phyloP scores from a whole-genome alignment of 768 basidiomycete species.

The Agaricus sinodeliciosus region DNA sequence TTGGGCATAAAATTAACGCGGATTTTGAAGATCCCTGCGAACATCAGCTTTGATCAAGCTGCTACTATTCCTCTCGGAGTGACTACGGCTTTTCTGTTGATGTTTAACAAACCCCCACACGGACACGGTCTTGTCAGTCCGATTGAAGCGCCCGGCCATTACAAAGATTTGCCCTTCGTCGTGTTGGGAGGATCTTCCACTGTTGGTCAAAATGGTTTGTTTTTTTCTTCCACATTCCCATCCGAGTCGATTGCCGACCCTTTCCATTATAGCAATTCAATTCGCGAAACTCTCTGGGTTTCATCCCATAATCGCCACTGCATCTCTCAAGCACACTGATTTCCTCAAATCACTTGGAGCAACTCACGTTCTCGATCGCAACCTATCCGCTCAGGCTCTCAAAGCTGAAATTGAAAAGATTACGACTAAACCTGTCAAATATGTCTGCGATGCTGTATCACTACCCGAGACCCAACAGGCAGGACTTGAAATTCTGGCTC shows the following conservation, averaged over 20 bases:
- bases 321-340: slow-evolving; percentile 23
- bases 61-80: slow-evolving; percentile 33
- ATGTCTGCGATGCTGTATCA: slow-evolving; percentile 24
- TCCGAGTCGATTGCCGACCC: background rate
- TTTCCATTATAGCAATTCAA: slow-evolving; percentile 22
- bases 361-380: slow-evolving; percentile 31
- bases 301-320: slow-evolving; percentile 33
- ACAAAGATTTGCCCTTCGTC: slow-evolving; percentile 24
- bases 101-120: slow-evolving; percentile 22
- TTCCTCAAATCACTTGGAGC: slow-evolving; percentile 31
- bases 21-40: slow-evolving; percentile 25
- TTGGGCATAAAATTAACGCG: background rate
- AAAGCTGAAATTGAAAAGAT: slow-evolving; percentile 16
- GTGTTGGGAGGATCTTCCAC: slow-evolving; percentile 23
- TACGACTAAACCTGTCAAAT: slow-evolving; percentile 15
- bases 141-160: slow-evolving; percentile 19
- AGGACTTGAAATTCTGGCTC: slow-evolving; percentile 22
- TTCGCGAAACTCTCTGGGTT: slow-evolving; percentile 29
- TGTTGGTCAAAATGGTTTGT: slow-evolving; percentile 22
- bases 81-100: slow-evolving; percentile 28
- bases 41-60: slow-evolving; percentile 32
- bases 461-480: slow-evolving; percentile 16
- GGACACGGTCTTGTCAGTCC: slow-evolving; percentile 22
- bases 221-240: background rate
- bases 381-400: slow-evolving; percentile 10